A percentile compares a stretch with the other conserved stretches of the same genome.
phyloP scores from a whole-genome alignment of 75 land plant genomes.

The Ceratopteris richardii region DNA sequence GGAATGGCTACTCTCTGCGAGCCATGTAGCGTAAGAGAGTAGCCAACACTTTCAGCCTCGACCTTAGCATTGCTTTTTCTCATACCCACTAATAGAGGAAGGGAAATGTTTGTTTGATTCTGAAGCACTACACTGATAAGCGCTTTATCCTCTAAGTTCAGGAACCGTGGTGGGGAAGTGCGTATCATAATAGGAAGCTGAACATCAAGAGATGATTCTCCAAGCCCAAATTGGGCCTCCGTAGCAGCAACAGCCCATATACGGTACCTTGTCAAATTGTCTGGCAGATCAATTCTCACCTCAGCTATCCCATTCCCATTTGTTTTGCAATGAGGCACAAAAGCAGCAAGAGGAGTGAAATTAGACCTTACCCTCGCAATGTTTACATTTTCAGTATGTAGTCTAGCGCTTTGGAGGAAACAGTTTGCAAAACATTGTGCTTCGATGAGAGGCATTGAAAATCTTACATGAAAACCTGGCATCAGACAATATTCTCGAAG shows the following conservation, averaged over 20 bases:
- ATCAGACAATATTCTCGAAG: neutral
- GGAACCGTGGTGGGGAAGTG: constrained; percentile 2
- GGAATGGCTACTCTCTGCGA: neutral
- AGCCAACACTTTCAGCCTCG: neutral
- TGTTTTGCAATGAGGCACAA: neutral
- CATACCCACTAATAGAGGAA: neutral
- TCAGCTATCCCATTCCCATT: neutral
- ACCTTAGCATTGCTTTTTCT: neutral
- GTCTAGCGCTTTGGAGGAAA: neutral
- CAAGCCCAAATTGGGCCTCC: neutral
- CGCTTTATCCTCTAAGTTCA: neutral
- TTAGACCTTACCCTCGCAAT: neutral
- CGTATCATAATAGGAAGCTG: neutral
- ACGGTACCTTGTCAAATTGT: constrained; percentile 2
- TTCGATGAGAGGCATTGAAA: neutral
- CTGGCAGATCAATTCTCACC: neutral
- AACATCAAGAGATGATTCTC: neutral
- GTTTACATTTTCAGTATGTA: neutral
- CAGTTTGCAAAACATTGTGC: neutral
- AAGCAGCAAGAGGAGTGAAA: neutral
- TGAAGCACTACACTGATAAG: constrained; percentile 1
- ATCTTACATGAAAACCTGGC: neutral
- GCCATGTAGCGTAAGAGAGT: neutral
- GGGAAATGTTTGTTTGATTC: neutral
- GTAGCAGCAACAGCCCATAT: constrained; percentile 1